Evolutionary conservation across 2,329 filamentous ascomycete genomes (phyloP).

Genomic region (Sporothrix pallida): DNA sequence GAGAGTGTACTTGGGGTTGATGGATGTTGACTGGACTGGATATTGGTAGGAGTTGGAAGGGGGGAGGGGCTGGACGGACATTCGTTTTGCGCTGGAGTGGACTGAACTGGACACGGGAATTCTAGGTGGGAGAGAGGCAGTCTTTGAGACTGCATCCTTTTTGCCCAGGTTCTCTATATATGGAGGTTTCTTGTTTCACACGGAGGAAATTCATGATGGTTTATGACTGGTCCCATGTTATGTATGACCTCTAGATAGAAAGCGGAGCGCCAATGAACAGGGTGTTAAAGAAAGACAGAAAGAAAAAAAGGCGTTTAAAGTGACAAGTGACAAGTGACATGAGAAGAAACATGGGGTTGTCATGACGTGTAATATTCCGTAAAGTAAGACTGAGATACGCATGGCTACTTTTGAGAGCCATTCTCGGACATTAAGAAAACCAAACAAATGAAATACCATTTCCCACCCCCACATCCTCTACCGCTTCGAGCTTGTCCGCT

Average conservation of each 20-base stretch:
- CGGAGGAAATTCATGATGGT: slow-evolving; percentile 25
- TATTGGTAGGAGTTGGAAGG: slow-evolving; percentile 12
- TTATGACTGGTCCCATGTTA: slow-evolving; percentile 32
- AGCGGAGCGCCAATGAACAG: slow-evolving; percentile 1
- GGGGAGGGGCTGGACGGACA: not conserved
- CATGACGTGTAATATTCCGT: slow-evolving; percentile 8
- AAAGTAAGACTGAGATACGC: not conserved
- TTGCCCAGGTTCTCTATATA: not conserved
- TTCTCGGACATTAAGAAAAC: not conserved
- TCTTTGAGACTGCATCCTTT: not conserved
- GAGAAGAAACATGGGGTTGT: not conserved
- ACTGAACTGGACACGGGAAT: not conserved
- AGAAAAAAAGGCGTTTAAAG: not conserved
- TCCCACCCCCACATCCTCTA: not conserved
- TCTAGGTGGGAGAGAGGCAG: too few relatives aligned
- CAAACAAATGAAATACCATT: not conserved
- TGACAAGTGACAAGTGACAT: not conserved
- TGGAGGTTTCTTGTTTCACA: slow-evolving; percentile 21
- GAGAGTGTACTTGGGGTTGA: not conserved
- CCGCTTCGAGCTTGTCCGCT: slow-evolving; percentile 32
- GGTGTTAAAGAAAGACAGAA: not conserved
- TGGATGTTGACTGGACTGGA: not conserved
- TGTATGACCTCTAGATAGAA: slow-evolving; percentile 25
- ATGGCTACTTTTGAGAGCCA: not conserved
- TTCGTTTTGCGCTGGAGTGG: not conserved